Evolutionary conservation across 495 filamentous ascomycete species (phyloP), one percentile per base, ranked within the genome.

Genomic region (Neurospora hispaniola): DNA sequence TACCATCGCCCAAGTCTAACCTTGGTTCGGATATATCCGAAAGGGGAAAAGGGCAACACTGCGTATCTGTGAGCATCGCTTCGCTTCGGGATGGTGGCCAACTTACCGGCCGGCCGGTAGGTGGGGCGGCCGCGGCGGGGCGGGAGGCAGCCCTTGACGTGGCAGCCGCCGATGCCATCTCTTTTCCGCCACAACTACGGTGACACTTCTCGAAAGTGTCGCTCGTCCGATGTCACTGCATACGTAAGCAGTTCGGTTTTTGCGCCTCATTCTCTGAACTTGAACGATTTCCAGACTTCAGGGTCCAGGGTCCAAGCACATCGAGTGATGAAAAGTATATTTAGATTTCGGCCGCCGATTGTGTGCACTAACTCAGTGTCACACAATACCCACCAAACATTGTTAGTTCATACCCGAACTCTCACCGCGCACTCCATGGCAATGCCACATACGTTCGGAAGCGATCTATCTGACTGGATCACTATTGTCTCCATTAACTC

Each of bases 91-190:
- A 10, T 39, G 41, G 38, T 70, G 38, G 69, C 69, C n/a, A 70
- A 70, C n/a, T 42, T 70, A 46, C 35, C 38, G 35, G 38, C n/a
- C n/a, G 69, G 41, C 69, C 69, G 40, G 69, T 39, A 70, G 18
- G 40, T 39, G 69, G 69, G 69, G 38, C 70, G 18, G 70, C 31
- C 27, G n/a, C 54, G 31, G 44, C 43, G 48, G 39, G 20, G 69
- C 69, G 69, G 72, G 72, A 73, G 72, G 72, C 72, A 73, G 69
- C 72, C 72, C 27, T 73, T 73, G 72, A 73, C 72, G 72, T 73
- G 72, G 69, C 72, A 71, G 42, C 44, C 71, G 27, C 54, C 54
- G 54, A 35, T 62, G 54, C 54, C 27, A 35, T 62, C 54, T 62
- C 20, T 35, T 62, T 62, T 62, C 54, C 27, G 54, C 54, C 54